Evolutionary conservation across 2,329 filamentous ascomycete species (phyloP), one percentile per base, ranked within the genome.

Genomic region (Ophiostoma sp.): DNA sequence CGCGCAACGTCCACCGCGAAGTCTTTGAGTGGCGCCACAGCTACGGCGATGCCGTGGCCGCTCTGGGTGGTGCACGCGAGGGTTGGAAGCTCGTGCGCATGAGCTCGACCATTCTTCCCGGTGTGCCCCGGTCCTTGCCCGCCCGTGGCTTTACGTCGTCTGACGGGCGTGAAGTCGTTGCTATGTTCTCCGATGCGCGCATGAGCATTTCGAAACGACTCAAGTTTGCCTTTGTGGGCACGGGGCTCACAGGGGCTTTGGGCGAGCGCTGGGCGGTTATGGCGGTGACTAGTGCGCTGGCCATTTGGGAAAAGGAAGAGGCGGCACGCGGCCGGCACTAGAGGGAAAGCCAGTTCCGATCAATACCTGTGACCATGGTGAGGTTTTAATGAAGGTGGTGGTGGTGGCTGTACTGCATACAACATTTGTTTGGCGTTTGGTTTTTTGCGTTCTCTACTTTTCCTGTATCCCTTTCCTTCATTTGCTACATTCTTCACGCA

Each of bases 31-130:
- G 84, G 84, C 81, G 83, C 2, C 79, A 81, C 74, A 81, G 80
- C 73, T 77, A 77, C 45, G 81, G 82, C 57, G 74, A 75, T 4
- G 83, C 81, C 52, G 78, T 85, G 39, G 77, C 76, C 52, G 75
- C 75, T 5, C 77, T 84, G 2, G 79, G 78, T 31, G 77, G 80
- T 7, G 73, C 77, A n/a, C 78, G 75, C 3, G 75, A 76, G 15
- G 83, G 84, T 9, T 84, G 82, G 81, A 84, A 85, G 78, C 79
- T 86, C 7, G 79, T 84, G 42, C 78, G 83, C n/a, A 59, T 82
- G 70, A 77, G 78, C 31, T 76, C 72, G 25, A 19, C 61, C 5
- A n/a, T 52, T 2, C 48, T 73, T 36, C 72, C 57, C 0, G 42
- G 57, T 0, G 75, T 75, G 48, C 73, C 76, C 25, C 76, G 75